A percentile compares a stretch with the other conserved stretches of the same genome.
phyloP scores from a whole-genome alignment of 225 moss, liverwort and hornwort genomes.

The Neckera pumila region DNA sequence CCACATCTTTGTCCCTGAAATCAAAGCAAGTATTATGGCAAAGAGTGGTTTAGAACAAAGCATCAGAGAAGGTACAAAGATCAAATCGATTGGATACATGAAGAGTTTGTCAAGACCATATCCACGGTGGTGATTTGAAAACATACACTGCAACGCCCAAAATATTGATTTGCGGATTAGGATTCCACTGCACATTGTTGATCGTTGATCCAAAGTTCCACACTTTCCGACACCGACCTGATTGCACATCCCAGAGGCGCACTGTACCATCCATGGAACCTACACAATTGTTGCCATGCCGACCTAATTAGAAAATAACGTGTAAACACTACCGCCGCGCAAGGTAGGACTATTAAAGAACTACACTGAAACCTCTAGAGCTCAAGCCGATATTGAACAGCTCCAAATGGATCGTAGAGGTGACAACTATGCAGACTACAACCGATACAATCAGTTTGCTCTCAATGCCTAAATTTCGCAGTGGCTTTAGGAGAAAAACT shows the following conservation, averaged over 20 bases:
- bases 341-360: not conserved
- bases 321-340: not conserved
- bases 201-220: slow-evolving; percentile 68
- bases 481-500: not conserved
- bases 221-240: slow-evolving; percentile 67
- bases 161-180: slow-evolving; percentile 63
- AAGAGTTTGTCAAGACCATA: not conserved
- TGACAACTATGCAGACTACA: not conserved
- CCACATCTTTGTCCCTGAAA: slow-evolving; percentile 72
- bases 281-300: slow-evolving; percentile 11
- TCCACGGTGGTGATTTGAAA: not conserved
- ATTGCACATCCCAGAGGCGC: slow-evolving; percentile 95
- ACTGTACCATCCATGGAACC: slow-evolving; percentile 90
- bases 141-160: slow-evolving; percentile 91
- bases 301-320: not conserved
- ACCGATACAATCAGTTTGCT: not conserved
- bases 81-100: not conserved
- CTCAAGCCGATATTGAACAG: not conserved
- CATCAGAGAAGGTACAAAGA: not conserved
- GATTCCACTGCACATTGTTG: slow-evolving; percentile 84
- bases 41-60: not conserved
- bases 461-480: not conserved
- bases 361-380: not conserved
- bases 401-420: not conserved
- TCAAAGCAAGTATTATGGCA: not conserved